Percentiles rank a stretch among this genome's conserved stretches.
These are phyloP conservation scores for Blumeriella jaapii DNA, from an alignment of 2,329 filamentous ascomycete genomes.

Conservation along the genomic window DNA sequence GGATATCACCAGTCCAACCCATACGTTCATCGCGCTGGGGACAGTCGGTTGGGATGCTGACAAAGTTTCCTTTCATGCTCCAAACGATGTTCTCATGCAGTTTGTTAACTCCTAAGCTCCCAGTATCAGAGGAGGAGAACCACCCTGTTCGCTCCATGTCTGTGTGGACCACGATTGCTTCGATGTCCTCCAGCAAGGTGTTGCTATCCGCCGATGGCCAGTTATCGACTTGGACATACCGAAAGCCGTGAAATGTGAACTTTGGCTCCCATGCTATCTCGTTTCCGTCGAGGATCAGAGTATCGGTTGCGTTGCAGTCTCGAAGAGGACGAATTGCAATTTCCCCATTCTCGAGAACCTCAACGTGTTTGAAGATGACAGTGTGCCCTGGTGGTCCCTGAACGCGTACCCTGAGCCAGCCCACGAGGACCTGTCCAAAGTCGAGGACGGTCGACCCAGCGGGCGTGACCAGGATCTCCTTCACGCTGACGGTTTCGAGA, in stretches of 20 bases:
- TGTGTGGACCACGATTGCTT: conserved; percentile 19
- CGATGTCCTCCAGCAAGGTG: conserved; percentile 8
- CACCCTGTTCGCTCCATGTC: conserved; percentile 20
- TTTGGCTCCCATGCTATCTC: conserved; percentile 29
- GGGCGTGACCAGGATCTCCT: conserved; percentile 25
- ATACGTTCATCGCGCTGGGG: conserved; percentile 37
- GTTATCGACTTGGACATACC: conserved; percentile 27
- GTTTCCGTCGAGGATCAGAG: conserved; percentile 26
- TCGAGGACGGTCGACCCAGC: conserved; percentile 38
- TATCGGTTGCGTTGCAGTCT: conserved; percentile 29
- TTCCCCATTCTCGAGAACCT: conserved; percentile 35
- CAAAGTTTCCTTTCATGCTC: conserved; percentile 37
- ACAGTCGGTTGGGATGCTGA: conserved; percentile 36
- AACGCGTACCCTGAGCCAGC: conserved; percentile 33
- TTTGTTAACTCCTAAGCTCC: conserved; percentile 28
- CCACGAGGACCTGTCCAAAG: conserved; percentile 48
- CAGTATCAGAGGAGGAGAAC: conserved; percentile 18
- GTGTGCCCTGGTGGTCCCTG: conserved; percentile 29
- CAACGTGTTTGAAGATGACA: conserved; percentile 33
- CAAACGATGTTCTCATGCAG: conserved; percentile 36
- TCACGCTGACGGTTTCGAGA: conserved; percentile 23
- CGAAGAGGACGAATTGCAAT: conserved; percentile 31
- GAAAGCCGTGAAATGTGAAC: conserved; percentile 39
- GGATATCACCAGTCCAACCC: conserved; percentile 37
- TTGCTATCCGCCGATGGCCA: conserved; percentile 8